phyloP scores from a whole-genome alignment of 2,329 filamentous ascomycete genomes.

The Diaporthe amygdali region DNA sequence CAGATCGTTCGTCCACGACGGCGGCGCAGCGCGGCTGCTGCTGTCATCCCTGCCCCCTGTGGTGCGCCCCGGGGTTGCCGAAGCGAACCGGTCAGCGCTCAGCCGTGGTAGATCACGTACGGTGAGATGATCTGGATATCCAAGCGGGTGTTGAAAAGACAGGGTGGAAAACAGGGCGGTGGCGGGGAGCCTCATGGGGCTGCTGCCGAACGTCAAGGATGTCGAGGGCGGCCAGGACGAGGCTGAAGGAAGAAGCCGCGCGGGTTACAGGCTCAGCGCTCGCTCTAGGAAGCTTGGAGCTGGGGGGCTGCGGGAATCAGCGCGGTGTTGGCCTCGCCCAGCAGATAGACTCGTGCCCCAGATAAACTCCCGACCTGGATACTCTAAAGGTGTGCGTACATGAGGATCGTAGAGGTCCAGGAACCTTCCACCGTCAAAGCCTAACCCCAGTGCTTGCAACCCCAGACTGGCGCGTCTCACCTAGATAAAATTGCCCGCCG shows the following conservation, averaged over 20 bases:
- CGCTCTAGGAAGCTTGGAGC: background rate
- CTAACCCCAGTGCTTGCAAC: background rate
- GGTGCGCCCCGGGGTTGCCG: background rate
- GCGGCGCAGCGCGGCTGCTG: background rate
- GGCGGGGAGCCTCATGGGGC: background rate
- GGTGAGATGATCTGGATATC: background rate
- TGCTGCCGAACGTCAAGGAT: background rate
- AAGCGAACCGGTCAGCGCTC: background rate
- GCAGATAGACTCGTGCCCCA: background rate
- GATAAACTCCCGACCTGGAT: conserved; percentile 6
- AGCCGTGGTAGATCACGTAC: background rate
- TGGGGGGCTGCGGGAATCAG: background rate
- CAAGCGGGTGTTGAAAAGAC: background rate
- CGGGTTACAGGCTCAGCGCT: background rate
- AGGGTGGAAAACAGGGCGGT: background rate
- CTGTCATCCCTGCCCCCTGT: background rate
- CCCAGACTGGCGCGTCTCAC: background rate
- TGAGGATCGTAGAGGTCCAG: background rate
- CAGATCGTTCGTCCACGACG: background rate
- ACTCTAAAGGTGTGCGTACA: background rate
- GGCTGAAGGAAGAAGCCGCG: background rate
- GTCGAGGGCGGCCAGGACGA: background rate
- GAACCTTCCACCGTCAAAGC: background rate
- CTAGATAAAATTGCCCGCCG: background rate
- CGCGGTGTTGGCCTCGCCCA: background rate